phyloP scores from a whole-genome alignment of 495 filamentous ascomycete species.

The Penicillium crystallinum region DNA sequence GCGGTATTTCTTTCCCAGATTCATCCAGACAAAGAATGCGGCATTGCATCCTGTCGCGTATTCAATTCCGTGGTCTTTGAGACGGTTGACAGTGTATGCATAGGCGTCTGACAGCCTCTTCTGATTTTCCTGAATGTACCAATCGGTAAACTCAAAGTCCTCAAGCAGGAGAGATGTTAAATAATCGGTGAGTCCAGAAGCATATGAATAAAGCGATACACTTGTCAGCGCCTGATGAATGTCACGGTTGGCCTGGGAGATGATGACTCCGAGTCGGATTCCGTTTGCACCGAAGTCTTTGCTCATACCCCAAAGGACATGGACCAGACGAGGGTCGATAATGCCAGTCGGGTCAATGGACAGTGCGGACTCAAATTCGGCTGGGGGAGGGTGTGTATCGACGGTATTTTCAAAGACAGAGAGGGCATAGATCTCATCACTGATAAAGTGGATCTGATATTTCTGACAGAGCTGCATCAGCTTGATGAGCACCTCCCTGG shows the following conservation, averaged over 20 bases:
- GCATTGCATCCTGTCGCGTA: conserved; percentile 42
- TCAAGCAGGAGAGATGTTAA: conserved; percentile 43
- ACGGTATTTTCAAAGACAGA: conserved; percentile 43
- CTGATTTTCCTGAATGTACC: conserved; percentile 39
- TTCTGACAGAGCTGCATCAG: conserved; percentile 51
- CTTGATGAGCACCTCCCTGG: conserved; percentile 38
- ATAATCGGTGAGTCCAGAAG: conserved; percentile 41
- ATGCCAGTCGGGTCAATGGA: conserved; percentile 43
- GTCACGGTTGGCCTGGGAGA: conserved; percentile 41
- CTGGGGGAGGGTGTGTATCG: conserved; percentile 17
- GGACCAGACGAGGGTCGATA: conserved; percentile 48
- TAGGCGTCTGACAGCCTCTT: conserved; percentile 34
- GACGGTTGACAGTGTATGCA: conserved; percentile 26
- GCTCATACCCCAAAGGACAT: conserved; percentile 57
- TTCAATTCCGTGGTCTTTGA: conserved; percentile 35
- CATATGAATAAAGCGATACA: conserved; percentile 39
- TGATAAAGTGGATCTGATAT: conserved; percentile 53
- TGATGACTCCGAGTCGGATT: conserved; percentile 49
- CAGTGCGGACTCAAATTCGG: conserved; percentile 48
- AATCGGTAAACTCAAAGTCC: conserved; percentile 40
- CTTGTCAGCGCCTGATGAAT: conserved; percentile 36
- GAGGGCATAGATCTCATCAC: conserved; percentile 61
- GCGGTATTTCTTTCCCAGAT: conserved; percentile 41
- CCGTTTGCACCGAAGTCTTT: conserved; percentile 59
- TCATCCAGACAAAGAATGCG: conserved; percentile 57